Base-by-base conservation (phyloP, 208 protist species). In the Leishmania gerbilli region DNA sequence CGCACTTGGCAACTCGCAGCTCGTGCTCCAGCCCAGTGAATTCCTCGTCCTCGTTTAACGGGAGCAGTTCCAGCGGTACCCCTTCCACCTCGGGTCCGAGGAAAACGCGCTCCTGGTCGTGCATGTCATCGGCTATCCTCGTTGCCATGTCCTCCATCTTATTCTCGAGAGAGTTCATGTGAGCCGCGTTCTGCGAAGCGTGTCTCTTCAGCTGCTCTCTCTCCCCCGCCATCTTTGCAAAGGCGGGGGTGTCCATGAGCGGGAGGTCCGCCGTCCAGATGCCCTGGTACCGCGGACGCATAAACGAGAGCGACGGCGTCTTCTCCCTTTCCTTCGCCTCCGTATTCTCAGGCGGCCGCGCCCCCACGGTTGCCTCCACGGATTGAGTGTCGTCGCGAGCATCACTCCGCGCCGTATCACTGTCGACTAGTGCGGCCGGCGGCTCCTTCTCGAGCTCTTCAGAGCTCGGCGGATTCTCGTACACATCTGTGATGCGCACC, bases 401-500 rank as follows among this genome's bases (percentile, higher is more conserved):
- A 55, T 79, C 84, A 49, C 82, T 37, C 24, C 86, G 75, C 27
- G 67, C 60, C 34, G 17, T 58, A 15, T 65, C 71, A 49, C 51
- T 74, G 42, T 79, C 79, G 40, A 51, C 49, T 37, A 71, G 24
- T 58, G 79, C 82, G 21, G 60, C 71, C 19, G 34, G 64, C 53
- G 56, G 80, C 53, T 83, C 71, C 34, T 83, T 77, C 42, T 76
- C 58, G 3, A 80, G 2, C 19, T 84, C 88, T 53, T 71, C 74
- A 24, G 87, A 82, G 37, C 80, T 78, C 31, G 68, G 71, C 11
- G 89, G 86, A 72, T 89, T 81, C 76, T 91, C 89, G 19, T 87
- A 87, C 21, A 89, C 79, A 60, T 96, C 92, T 17, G 88, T 89
- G 78, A 93, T 91, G 76, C 89, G 90, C 56, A 96, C 90, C 19